phyloP scores from a whole-genome alignment of 805 yeast species.

The Myxozyma nipponensis region DNA sequence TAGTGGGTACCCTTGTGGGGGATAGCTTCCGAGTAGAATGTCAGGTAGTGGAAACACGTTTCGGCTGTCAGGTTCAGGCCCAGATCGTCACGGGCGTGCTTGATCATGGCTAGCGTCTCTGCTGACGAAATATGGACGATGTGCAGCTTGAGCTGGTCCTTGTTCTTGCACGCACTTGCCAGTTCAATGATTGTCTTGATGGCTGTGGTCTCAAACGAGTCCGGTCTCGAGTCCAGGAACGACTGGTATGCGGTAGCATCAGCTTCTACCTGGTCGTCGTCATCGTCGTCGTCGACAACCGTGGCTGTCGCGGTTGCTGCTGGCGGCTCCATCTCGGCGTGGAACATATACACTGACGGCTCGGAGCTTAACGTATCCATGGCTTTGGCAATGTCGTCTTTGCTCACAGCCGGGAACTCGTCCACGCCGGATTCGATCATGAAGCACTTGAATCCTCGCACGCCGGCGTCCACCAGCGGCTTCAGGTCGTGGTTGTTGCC shows the following conservation, averaged over 20 bases:
- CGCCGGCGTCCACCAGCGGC: constrained; percentile 81
- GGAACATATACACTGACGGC: constrained; percentile 79
- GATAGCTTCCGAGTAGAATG: constrained; percentile 72
- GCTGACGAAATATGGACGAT: constrained; percentile 88
- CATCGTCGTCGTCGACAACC: constrained; percentile 18
- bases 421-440: constrained; percentile 94
- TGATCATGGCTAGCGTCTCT: constrained; percentile 71
- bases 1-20: constrained; percentile 74
- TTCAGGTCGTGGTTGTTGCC: constrained; percentile 61
- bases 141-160: constrained; percentile 49
- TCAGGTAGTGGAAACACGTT: constrained; percentile 89
- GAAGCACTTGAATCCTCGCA: constrained; percentile 90
- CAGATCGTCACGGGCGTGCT: constrained; percentile 51
- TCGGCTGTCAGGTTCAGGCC: constrained; percentile 62
- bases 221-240: constrained; percentile 83
- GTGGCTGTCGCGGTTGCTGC: constrained; percentile 25
- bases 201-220: constrained; percentile 80
- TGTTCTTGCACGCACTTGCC: constrained; percentile 43
- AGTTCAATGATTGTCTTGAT: constrained; percentile 66
- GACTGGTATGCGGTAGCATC: constrained; percentile 50
- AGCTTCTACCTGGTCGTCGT: too few species aligned
- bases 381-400: constrained; percentile 62
- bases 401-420: constrained; percentile 80
- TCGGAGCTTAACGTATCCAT: constrained; percentile 58
- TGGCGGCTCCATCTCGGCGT: constrained; percentile 86